Conservation (phyloP, 148 eudicot genomes). For the Diospyros kaki region DNA sequence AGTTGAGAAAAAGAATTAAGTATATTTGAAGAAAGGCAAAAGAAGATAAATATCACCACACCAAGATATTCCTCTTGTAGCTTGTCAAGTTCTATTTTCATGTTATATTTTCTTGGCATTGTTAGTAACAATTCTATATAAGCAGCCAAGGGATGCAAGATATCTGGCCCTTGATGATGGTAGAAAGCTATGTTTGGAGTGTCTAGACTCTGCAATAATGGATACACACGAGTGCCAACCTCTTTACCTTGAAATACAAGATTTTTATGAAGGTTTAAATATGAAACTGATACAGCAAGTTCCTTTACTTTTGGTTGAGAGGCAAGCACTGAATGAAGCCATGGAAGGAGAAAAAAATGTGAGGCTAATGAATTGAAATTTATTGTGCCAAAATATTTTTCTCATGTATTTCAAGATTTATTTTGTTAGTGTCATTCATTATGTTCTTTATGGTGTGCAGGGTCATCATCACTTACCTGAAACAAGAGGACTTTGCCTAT, state of each 20-base stretch:
- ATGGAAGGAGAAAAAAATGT: slow-evolving; percentile 98
- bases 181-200: slow-evolving; percentile 88
- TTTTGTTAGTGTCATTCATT: slow-evolving; percentile 8
- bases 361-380: slow-evolving; percentile 13
- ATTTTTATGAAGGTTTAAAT: slow-evolving; percentile 87
- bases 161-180: slow-evolving; percentile 89
- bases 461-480: slow-evolving; percentile 99
- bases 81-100: neutral
- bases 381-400: neutral
- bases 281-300: slow-evolving; percentile 95
- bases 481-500: slow-evolving; percentile 98
- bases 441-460: slow-evolving; percentile 26
- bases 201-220: slow-evolving; percentile 91
- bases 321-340: slow-evolving; percentile 97
- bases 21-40: neutral
- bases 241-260: slow-evolving; percentile 89
- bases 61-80: neutral
- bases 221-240: slow-evolving; percentile 96
- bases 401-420: neutral
- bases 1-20: slow-evolving; percentile 10
- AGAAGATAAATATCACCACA: neutral
- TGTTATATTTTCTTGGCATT: neutral
- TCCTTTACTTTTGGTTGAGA: slow-evolving; percentile 91
- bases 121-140: slow-evolving; percentile 4
- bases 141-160: slow-evolving; percentile 71